Evolutionary conservation across 2,329 filamentous ascomycete species (phyloP), one percentile per base, ranked within the genome.

Genomic region (Colletotrichum liaoningense): DNA sequence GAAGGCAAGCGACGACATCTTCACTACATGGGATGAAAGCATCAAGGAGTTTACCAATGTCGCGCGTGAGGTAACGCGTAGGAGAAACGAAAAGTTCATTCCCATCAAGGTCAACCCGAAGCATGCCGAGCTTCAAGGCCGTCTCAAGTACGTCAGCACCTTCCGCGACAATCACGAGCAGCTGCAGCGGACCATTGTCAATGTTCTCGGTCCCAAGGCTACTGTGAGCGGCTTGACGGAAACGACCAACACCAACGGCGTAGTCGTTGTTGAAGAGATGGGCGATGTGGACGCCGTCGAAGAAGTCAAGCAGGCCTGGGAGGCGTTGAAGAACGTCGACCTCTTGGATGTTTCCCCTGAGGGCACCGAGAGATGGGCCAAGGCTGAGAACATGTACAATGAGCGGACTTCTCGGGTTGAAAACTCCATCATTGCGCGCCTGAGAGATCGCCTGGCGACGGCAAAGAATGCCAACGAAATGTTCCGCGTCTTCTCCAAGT

Each of bases 401-500:
- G 97, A 99, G 82, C 93, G 97, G 52, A 99, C 97, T 11, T 96
- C 97, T 22, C 92, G 97, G 73, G 97, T 99, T 5, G 97, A 99
- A 82, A 99, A 99, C 84, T 98, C 97, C 4, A 99, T 99, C 83
- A 99, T 99, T 81, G 95, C 97, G 42, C 91, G 95, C 67, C 88
- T 99, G 38, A 91, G 97, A 79, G 97, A 99, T 83, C 93, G 97
- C 72, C 89, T 99, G 69, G 97, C 95, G 16, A 98, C 95, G 7
- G 96, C 97, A 14, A 98, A 97, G 87, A 98, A 95, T 75, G 97
- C 97, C 54, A 98, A 97, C 80, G 97, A 99, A 84, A 99, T 99
- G 97, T 99, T 99, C 83, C 94, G 97, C 67, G 97, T 99, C 74
- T 99, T 99, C 82, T 98, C 97, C 66, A 98, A 98, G 81, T 99